phyloP scores from a whole-genome alignment of 306 rosid genomes.

The Betula pendula region DNA sequence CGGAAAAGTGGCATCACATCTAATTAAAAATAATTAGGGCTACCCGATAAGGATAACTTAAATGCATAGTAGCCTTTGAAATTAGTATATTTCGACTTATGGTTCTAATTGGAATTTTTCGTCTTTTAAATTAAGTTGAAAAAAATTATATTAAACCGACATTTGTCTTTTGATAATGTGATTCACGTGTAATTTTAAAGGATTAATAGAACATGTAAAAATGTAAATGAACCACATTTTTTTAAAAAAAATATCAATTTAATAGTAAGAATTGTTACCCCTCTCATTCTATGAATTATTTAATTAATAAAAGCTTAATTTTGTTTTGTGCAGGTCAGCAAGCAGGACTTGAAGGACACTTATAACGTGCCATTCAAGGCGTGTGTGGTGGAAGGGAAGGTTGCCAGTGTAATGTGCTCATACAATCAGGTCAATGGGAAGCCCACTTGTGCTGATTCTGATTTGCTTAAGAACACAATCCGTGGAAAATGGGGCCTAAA shows the following conservation, averaged over 20 bases:
- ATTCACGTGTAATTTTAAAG: no score
- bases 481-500: constrained; percentile 85
- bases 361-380: constrained; percentile 80
- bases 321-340: constrained; percentile 56
- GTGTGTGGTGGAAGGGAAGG: constrained; percentile 81
- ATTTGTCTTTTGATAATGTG: no score
- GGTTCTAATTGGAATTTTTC: background rate
- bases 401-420: constrained; percentile 95
- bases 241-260: no score
- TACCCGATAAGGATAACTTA: background rate
- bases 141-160: no score
- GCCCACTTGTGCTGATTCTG: constrained; percentile 90
- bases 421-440: constrained; percentile 95
- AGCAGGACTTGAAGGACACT: constrained; percentile 82
- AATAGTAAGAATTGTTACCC: no score
- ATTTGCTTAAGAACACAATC: constrained; percentile 70
- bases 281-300: no score
- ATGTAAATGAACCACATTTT: no score
- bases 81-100: background rate
- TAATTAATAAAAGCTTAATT: background rate
- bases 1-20: background rate
- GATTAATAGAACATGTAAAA: no score
- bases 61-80: background rate
- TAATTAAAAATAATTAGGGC: no score
- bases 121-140: no score